phyloP scores from a whole-genome alignment of 2,329 filamentous ascomycete genomes.

The Eutypella sp. region DNA sequence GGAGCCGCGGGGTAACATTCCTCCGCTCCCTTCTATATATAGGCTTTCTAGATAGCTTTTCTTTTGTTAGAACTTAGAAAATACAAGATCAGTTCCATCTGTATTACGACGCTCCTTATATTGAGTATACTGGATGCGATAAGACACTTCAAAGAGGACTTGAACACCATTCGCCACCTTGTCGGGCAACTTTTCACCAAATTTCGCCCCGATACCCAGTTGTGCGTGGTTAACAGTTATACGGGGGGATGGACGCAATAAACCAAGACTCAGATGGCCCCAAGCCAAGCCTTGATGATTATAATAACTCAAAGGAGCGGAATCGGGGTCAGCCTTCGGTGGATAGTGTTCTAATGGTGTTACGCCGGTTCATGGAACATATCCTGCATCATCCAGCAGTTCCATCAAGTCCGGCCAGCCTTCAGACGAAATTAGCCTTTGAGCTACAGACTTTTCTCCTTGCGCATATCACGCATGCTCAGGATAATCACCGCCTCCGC shows the following conservation, averaged over 20 bases:
- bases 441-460: conserved; percentile 7
- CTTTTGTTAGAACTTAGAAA: no score
- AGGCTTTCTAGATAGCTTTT: no score
- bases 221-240: not conserved
- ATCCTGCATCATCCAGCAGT: conserved; percentile 2
- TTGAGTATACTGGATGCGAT: no score
- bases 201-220: not conserved
- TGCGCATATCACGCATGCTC: conserved; percentile 6
- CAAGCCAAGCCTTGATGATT: not conserved
- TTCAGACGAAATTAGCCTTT: conserved; percentile 1
- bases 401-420: not conserved
- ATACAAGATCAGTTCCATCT: no score
- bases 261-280: not conserved
- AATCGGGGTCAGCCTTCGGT: not conserved
- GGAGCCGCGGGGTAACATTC: no score
- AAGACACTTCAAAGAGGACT: not conserved
- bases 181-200: not conserved
- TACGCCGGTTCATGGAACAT: not conserved
- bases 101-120: no score
- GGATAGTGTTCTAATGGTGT: not conserved
- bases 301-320: not conserved
- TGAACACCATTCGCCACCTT: not conserved
- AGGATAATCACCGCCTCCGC: conserved; percentile 4
- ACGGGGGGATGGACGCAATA: not conserved
- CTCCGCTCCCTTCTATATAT: no score